Percentiles rank a stretch among this genome's conserved stretches.
These are phyloP conservation scores for Kodamaea lidongshanica DNA, from an alignment of 805 yeast species.

Conservation along the genomic window DNA sequence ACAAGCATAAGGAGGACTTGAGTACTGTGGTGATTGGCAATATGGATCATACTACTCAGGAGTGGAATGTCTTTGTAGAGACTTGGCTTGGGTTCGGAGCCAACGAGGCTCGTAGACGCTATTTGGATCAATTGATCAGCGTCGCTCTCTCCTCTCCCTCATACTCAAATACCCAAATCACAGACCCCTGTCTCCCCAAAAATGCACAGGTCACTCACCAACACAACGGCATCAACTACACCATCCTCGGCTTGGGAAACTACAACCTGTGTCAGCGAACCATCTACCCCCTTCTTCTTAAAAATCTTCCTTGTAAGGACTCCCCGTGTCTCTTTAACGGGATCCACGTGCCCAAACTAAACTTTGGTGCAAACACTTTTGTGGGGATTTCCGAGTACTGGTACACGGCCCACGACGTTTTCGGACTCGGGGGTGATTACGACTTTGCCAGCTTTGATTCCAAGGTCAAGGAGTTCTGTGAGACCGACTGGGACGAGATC, in stretches of 20 bases:
- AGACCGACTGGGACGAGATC: constrained; percentile 58
- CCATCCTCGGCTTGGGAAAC: constrained; percentile 70
- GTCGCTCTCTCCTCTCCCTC: constrained; percentile 16
- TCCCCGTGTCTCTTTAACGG: constrained; percentile 93
- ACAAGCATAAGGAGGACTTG: constrained; percentile 66
- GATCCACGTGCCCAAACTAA: constrained; percentile 85
- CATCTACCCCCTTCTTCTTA: constrained; percentile 70
- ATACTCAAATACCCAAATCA: constrained; percentile 18
- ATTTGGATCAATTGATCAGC: constrained; percentile 49
- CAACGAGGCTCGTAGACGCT: constrained; percentile 80
- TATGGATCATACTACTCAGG: constrained; percentile 61
- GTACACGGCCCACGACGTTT: constrained; percentile 93
- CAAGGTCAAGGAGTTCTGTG: constrained; percentile 67
- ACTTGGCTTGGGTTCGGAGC: constrained; percentile 99
- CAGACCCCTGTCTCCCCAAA: constrained; percentile 78
- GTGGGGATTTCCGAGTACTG: constrained; percentile 95
- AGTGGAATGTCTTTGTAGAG: constrained; percentile 85
- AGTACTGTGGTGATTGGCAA: constrained; percentile 59
- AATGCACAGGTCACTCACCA: constrained; percentile 47
- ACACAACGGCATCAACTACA: constrained; percentile 42
- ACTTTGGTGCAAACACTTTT: constrained; percentile 72
- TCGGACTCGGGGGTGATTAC: constrained; percentile 83
- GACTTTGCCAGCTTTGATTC: constrained; percentile 65
- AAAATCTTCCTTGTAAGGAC: constrained; percentile 75
- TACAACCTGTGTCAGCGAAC: constrained; percentile 66